Base-by-base conservation (phyloP, 2,329 filamentous ascomycete species). In the Shiraia sp. region DNA sequence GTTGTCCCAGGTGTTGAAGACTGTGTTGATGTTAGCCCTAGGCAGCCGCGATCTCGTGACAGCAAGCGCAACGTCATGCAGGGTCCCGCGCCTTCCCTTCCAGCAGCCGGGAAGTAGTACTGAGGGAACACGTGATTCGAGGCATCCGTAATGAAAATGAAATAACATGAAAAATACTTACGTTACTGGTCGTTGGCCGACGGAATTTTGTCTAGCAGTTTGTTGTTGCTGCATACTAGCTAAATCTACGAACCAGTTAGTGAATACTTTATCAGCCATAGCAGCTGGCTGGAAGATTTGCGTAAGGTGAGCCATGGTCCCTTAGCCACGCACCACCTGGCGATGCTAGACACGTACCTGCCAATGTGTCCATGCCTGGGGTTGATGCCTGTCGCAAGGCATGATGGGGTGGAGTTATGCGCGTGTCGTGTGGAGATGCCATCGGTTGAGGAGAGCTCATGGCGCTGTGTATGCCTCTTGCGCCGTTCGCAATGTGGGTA, bases 151-250 rank as follows among this genome's bases (percentile, higher is more conserved):
- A n/a, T n/a, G 19, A 42, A 32, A 36, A 17, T 27, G 27, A 37
- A 34, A 15, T n/a, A 8, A 36, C 10, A 29, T 2, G 19, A 10
- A 22, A 10, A 4, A 3, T 7, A 63, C 61, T 51, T 58, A 70
- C 66, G 63, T 68, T 26, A 69, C 63, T 12, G 71, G 65, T 15
- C 66, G 63, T 40, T 65, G 65, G 25, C 59, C 48, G 15, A 61
- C 58, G 5, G 63, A 57, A 38, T 55, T 72, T 31, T 70, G 63
- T 50, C 71, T 66, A 16, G 66, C 56, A 30, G 65, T 53, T 55
- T 72, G 72, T 50, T 75, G 73, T 25, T 74, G 72, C 51, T 75
- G 74, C 68, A 75, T 73, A 6, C 70, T 70, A 32, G 73, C 73
- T 41, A 75, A 63, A 61, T 77, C 75, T 74, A 50, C 15, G 38